phyloP scores from a whole-genome alignment of 768 basidiomycete species.

The Royoungia palumana region DNA sequence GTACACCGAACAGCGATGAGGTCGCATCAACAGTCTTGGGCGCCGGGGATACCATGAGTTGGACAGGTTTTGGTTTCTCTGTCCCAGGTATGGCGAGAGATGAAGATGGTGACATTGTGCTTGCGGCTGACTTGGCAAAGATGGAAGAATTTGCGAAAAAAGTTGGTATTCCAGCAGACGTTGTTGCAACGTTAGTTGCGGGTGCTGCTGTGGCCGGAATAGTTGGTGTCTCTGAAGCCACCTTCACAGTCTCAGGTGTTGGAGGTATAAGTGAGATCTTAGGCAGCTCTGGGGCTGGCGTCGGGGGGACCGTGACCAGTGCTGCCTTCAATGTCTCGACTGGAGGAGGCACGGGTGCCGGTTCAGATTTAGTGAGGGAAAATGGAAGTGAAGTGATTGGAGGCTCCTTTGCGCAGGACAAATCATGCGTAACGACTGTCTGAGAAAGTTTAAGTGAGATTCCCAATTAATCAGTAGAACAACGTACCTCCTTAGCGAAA shows the following conservation, averaged over 20 bases:
- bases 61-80: conserved; percentile 8
- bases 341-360: conserved; percentile 7
- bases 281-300: conserved; percentile 14
- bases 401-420: conserved; percentile 55
- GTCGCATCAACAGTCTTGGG: conserved; percentile 8
- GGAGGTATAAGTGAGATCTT: conserved; percentile 25
- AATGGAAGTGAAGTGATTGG: conserved; percentile 64
- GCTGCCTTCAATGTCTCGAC: conserved; percentile 15
- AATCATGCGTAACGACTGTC: conserved; percentile 39
- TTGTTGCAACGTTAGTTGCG: not conserved
- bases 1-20: conserved; percentile 10
- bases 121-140: conserved; percentile 37
- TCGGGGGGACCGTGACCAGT: conserved; percentile 12
- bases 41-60: not conserved
- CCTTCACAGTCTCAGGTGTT: conserved; percentile 23
- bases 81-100: conserved; percentile 21
- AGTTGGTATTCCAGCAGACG: conserved; percentile 46
- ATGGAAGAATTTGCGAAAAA: conserved; percentile 59
- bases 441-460: conserved; percentile 15
- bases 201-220: conserved; percentile 7
- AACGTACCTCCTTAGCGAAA: conserved; percentile 60
- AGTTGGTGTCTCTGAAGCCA: conserved; percentile 9
- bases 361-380: conserved; percentile 47
- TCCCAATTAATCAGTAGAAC: not conserved
- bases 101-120: conserved; percentile 13